These are phyloP conservation scores for Malassezia equina DNA, from an alignment of 1,284 basidiomycete species.

Conservation along the genomic window DNA sequence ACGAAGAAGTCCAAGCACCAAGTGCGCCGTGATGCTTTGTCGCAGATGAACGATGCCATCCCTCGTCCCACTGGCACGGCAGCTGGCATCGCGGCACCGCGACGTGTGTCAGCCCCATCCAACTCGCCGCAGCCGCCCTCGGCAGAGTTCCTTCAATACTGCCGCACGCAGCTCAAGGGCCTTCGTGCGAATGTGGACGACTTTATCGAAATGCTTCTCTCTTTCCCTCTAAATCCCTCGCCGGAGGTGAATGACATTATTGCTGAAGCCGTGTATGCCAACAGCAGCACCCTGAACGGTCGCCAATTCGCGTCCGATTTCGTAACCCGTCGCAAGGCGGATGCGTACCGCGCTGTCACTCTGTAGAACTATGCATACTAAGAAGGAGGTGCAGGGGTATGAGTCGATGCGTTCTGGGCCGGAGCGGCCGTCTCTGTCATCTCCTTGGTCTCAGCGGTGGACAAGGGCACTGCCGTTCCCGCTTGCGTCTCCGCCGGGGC, in stretches of 20 bases:
- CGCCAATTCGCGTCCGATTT: constrained; percentile 87
- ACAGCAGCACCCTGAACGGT: constrained; percentile 85
- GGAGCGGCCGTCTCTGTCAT: neutral
- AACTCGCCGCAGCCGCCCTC: constrained; percentile 35
- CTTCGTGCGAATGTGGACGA: constrained; percentile 50
- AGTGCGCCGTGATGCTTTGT: constrained; percentile 15
- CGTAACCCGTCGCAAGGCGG: constrained; percentile 64
- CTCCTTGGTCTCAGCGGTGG: neutral
- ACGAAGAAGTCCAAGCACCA: constrained; percentile 11
- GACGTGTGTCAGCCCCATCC: neutral
- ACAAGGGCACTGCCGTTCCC: neutral
- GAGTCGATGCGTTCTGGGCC: neutral
- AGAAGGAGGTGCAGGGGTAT: constrained; percentile 1
- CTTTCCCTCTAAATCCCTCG: constrained; percentile 46
- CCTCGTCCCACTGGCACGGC: constrained; percentile 9
- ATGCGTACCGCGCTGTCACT: constrained; percentile 23
- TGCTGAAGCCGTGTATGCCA: constrained; percentile 62
- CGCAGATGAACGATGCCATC: constrained; percentile 16
- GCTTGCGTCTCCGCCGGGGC: neutral
- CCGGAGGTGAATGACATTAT: constrained; percentile 47
- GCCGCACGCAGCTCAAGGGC: constrained; percentile 75
- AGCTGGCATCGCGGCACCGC: neutral
- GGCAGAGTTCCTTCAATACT: constrained; percentile 81
- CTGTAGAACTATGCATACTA: constrained; percentile 5
- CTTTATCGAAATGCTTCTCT: constrained; percentile 49